Evolutionary conservation across 345 rosid genomes (phyloP), one percentile per base, ranked within the genome.

Genomic region (Sapria himalayana): DNA sequence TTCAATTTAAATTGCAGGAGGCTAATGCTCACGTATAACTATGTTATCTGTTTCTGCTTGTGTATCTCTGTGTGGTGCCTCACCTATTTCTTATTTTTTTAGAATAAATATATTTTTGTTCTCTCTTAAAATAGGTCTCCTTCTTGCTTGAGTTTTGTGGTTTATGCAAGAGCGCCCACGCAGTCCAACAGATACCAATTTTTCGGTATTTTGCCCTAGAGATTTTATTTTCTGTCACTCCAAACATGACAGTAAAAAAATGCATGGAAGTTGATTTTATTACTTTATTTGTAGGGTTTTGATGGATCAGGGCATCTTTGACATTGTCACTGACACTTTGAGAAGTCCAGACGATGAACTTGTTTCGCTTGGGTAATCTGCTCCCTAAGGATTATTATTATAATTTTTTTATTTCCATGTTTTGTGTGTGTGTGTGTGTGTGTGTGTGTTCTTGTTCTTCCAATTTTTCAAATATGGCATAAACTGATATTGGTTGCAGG

Each of bases 141-240:
- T 78, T 86, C 71, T 63, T 81, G 70, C 79, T 65, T 5, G 97
- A 86, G 47, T 86, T 76, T 63, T 86, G 94, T 56, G 62, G 75
- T 63, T 64, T 78, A 60, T 64, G 76, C 75, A 86, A 78, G 71
- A 74, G 74, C 60, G 64, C 80, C 49, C 96, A 74, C 55, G 72
- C 80, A 85, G 92, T 73, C 41, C 93, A 74, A 73, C 84, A 78
- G 64, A 71, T 84, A 48, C 85, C 79, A 43, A 65, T 86, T 35
- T 73, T 70, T 68, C 65, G 71, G 97, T 78, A 63, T 33, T 53
- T 41, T 46, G 32, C 25, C 48, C 10, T 37, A 22, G 52, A 57
- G 40, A 36, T 43, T 43, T 22, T 24, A 22, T 37, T 22, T 48
- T 16, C 45, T 32, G 36, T 33, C n/a, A n/a, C n/a, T n/a, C n/a